These are phyloP conservation scores for Cercospora sojina DNA, from an alignment of 2,329 filamentous ascomycete species.

Conservation along the genomic window DNA sequence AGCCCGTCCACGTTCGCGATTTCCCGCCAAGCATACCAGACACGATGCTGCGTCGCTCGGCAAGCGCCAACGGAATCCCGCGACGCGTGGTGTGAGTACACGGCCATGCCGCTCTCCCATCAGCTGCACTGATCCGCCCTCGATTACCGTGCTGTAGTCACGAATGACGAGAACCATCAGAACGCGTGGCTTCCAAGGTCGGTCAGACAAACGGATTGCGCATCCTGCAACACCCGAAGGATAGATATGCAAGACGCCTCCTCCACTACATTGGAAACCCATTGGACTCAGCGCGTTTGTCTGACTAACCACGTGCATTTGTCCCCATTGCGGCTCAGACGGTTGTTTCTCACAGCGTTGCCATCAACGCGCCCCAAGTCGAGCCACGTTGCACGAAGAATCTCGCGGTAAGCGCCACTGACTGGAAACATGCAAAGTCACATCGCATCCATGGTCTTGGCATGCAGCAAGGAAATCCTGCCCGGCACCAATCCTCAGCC, in stretches of 20 bases:
- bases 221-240: neutral
- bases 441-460: neutral
- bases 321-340: neutral
- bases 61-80: neutral
- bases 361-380: neutral
- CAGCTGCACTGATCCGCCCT: neutral
- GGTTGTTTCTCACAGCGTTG: neutral
- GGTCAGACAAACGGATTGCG: neutral
- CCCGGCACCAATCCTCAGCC: neutral
- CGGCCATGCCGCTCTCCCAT: neutral
- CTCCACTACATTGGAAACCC: neutral
- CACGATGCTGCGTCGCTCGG: neutral
- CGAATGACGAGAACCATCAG: neutral
- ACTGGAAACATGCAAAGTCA: neutral
- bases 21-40: neutral
- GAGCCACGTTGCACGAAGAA: neutral
- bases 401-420: neutral
- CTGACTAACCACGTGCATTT: neutral
- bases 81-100: neutral
- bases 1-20: neutral
- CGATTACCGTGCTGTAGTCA: neutral
- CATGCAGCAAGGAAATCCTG: neutral
- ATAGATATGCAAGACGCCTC: neutral
- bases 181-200: neutral
- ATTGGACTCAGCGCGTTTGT: neutral